Evolutionary conservation across 140 eudicot species (phyloP).

Genomic region (Ambrosia hybrid): DNA sequence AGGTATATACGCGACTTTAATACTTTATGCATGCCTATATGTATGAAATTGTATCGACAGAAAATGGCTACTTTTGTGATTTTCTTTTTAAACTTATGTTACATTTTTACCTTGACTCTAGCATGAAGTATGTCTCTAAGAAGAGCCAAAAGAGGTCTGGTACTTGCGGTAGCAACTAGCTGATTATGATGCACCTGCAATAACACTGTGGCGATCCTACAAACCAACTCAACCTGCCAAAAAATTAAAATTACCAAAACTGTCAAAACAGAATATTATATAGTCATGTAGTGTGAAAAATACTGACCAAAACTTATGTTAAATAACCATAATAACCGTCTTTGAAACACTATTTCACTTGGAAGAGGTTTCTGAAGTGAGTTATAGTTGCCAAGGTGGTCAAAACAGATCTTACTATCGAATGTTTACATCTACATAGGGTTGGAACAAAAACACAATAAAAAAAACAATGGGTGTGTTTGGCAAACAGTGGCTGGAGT

Average conservation of each 20-base stretch:
- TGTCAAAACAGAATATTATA: not conserved
- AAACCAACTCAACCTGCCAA: constrained; percentile 86
- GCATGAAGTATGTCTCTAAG: constrained; percentile 74
- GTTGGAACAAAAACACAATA: no score
- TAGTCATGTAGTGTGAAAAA: not conserved
- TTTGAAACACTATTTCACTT: no score
- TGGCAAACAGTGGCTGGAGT: no score
- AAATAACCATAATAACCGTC: not conserved
- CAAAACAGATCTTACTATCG: not conserved
- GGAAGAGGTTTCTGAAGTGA: not conserved
- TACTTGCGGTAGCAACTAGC: constrained; percentile 67
- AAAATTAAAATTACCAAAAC: constrained; percentile 10
- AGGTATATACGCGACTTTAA: no score
- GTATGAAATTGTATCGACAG: not conserved
- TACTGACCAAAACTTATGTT: not conserved
- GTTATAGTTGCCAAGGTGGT: not conserved
- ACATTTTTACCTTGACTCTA: constrained; percentile 70
- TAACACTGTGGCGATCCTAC: constrained; percentile 71
- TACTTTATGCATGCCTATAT: not conserved
- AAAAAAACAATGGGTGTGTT: no score
- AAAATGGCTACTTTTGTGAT: not conserved
- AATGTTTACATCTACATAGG: no score
- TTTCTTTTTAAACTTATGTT: not conserved
- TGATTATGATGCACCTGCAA: constrained; percentile 83
- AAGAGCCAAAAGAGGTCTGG: constrained; percentile 67